These are phyloP conservation scores for Oryza coarctata DNA, from an alignment of 176 grass and related monocot species.

Conservation along the genomic window DNA sequence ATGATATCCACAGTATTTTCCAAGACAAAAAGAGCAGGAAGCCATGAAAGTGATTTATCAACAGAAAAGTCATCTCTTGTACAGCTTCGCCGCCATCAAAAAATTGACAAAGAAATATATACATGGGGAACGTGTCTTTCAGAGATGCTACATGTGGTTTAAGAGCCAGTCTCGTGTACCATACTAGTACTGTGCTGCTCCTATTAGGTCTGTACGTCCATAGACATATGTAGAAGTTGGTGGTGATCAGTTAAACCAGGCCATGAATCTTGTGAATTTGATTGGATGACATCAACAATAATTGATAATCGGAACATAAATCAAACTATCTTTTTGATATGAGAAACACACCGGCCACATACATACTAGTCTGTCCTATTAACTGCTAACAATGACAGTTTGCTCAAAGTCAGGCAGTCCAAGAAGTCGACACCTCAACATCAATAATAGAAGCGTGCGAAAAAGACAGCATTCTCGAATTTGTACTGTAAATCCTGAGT, in stretches of 20 bases:
- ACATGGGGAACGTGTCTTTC: not conserved
- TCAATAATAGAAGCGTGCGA: not conserved
- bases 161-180: not conserved
- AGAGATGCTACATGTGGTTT: not conserved
- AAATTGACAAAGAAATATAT: not conserved
- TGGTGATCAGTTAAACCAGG: not conserved
- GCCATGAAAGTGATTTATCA: not conserved
- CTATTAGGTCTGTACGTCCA: not conserved
- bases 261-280: not conserved
- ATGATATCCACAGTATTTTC: no score
- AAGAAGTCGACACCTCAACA: not conserved
- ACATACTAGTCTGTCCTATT: not conserved
- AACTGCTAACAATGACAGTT: not conserved
- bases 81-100: not conserved
- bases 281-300: not conserved
- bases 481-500: not conserved
- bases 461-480: not conserved
- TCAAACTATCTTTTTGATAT: not conserved
- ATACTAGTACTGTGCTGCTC: not conserved
- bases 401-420: not conserved
- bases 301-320: not conserved
- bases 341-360: not conserved
- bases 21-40: no score
- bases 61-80: not conserved
- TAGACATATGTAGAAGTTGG: not conserved